Base-by-base conservation (phyloP, 202 grass and related monocot genomes). In the Bolboschoenoplectus hybrid region DNA sequence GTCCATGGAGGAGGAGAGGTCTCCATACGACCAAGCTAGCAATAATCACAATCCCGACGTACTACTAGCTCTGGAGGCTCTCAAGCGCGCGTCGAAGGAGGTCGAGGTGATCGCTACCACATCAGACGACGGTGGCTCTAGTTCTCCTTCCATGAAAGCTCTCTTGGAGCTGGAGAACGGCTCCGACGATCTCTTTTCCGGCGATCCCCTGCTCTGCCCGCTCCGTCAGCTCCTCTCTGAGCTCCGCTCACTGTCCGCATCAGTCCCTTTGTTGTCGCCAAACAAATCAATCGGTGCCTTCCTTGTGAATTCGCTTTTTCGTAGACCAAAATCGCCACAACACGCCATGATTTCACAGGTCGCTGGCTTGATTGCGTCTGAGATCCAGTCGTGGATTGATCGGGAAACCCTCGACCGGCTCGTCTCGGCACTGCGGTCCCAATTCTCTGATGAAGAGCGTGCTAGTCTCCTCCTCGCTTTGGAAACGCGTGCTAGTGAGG, bases 321-420 rank as follows among this genome's bases (percentile, higher is more conserved):
- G 45, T 6, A 5, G 49, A 80, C 11, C 90, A 13, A 20, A 40
- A 85, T 0, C 82, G 85, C 69, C 86, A 83, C 49, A n/a, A 0
- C 32, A 56, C 8, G 32, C 39, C 9, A 81, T 49, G 55, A 20
- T 99, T 60, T 81, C 81, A 40, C 85, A 83, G 45, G 88, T 86
- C 5, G 90, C 93, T 4, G 87, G 85, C 1, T 87, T 44, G 12
- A 79, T 97, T 46, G 89, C 85, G 1, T 4, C 3, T 0, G 89
- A 99, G 89, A 94, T 97, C 85, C 90, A 94, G 85, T 86, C 85
- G 9, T 96, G 92, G 97, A 83, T 90, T 5, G 93, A 99, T 63
- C 87, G 92, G 32, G 83, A 92, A 87, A 87, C 45, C 82, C 78
- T 91, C 12, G 80, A 74, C 39, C 89, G 89, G 12, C 89, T 99